phyloP scores from a whole-genome alignment of 2,329 filamentous ascomycete species.

The Purpureocillium lavendulum region DNA sequence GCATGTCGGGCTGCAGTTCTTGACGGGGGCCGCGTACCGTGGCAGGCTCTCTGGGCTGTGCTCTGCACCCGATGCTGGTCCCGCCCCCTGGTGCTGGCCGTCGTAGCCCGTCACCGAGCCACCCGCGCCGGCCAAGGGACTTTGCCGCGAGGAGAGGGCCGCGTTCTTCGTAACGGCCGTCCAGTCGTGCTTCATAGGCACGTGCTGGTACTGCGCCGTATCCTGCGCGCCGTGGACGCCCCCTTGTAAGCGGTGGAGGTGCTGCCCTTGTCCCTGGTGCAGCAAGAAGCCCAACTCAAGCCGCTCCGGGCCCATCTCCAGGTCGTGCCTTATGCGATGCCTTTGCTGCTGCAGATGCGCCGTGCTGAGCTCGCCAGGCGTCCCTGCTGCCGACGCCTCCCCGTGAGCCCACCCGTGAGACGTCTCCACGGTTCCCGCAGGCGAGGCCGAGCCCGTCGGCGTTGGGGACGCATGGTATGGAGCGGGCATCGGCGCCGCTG shows the following conservation, averaged over 20 bases:
- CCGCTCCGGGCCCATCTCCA: conserved; percentile 57
- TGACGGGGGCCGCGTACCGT: conserved; percentile 30
- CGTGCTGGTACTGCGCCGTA: conserved; percentile 31
- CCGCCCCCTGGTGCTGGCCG: too few species aligned
- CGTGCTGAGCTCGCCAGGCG: conserved; percentile 5
- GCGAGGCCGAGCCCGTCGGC: not conserved
- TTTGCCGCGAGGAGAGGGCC: not conserved
- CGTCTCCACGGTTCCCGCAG: not conserved
- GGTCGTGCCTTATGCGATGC: conserved; percentile 40
- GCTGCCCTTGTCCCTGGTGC: conserved; percentile 20
- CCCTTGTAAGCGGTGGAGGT: conserved; percentile 42
- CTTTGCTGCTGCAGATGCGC: conserved; percentile 36
- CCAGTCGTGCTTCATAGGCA: conserved; percentile 45
- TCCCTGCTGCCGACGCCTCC: too few species aligned
- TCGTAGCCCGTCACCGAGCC: not conserved
- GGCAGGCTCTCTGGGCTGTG: conserved; percentile 7
- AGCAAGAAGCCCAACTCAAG: conserved; percentile 68
- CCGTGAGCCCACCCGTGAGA: not conserved
- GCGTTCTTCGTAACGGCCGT: conserved; percentile 12
- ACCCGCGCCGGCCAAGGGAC: not conserved
- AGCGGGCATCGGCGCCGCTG: not conserved
- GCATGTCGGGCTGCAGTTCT: conserved; percentile 62
- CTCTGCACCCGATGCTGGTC: too few species aligned
- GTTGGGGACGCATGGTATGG: not conserved
- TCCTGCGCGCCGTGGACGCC: conserved; percentile 40